Base-by-base conservation (phyloP, 2,329 filamentous ascomycete genomes). In the Thielaviopsis populi region DNA sequence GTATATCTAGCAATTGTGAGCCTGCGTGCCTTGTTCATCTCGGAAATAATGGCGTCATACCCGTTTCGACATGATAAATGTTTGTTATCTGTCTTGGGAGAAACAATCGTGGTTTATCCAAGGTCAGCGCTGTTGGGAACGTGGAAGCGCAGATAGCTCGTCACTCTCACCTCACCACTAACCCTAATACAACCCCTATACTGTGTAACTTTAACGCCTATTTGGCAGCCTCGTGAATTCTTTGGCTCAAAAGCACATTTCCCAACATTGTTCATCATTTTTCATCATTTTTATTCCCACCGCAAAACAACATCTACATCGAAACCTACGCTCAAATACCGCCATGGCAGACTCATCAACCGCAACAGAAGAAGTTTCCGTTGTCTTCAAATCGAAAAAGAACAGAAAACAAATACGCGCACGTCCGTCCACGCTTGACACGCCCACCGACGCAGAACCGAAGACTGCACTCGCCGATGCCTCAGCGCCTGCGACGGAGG, bases 341-440 rank as follows among this genome's bases (percentile, higher is more conserved):
- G 46, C 2, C 11, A 61, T 61, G 59, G n/a, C 59, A 37, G 42
- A 50, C 40, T 19, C 19, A 30, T 13, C 27, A 46, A n/a, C 43
- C 22, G 42, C 59, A 8, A 19, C 40, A 11, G 59, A 62, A 27
- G 50, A 65, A 30, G 30, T 70, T 56, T 72, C 74, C 13, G 72
- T 83, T 41, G 72, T 80, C 40, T 86, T 86, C 68, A 81, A 82
- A 46, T 75, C 74, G 37, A 70, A 75, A 66, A 85, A 84, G 72
- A 85, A 84, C 73, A 64, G 60, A 42, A 63, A 65, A 27, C 81
- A 80, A 62, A 56, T 70, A 53, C 68, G 67, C 48, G 74, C 67
- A 50, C 69, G 71, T 0, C 68, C 74, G 69, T 75, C 77, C 2
- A 70, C 74, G 2, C 66, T 62, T 59, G 80, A 74, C 65, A 80